Evolutionary conservation across 2,329 filamentous ascomycete genomes (phyloP).

Genomic region (Immersiporthe knoxdaviesiana): DNA sequence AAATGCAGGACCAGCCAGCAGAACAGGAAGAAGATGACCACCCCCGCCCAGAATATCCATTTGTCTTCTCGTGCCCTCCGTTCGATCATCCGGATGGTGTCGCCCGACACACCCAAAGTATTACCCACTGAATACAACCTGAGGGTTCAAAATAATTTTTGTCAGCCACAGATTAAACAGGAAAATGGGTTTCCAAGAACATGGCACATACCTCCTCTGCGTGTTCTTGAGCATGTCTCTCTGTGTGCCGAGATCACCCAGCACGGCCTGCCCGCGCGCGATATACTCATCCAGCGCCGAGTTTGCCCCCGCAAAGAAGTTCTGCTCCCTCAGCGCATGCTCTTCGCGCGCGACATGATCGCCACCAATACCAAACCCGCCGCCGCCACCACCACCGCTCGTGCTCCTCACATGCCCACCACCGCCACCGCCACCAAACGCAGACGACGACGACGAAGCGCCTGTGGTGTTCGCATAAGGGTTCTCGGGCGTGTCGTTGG

Average conservation of each 20-base stretch:
- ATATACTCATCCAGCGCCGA: constrained; percentile 91
- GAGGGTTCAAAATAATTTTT: neutral
- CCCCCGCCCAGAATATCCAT: constrained; percentile 93
- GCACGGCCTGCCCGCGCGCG: constrained; percentile 84
- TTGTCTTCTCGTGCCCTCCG: constrained; percentile 91
- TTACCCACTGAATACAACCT: constrained; percentile 87
- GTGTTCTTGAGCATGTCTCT: constrained; percentile 94
- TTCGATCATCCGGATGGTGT: constrained; percentile 97
- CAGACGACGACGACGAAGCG: constrained; percentile 34
- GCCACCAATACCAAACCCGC: constrained; percentile 52
- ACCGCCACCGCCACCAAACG: constrained; percentile 33
- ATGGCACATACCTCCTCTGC: constrained; percentile 62
- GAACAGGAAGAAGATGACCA: constrained; percentile 84
- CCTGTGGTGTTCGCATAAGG: constrained; percentile 70
- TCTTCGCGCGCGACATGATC: constrained; percentile 73
- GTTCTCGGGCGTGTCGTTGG: constrained; percentile 82
- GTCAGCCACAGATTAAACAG: neutral
- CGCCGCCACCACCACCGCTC: constrained; percentile 42
- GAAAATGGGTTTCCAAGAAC: neutral
- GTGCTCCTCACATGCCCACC: constrained; percentile 45
- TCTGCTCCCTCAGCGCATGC: constrained; percentile 87
- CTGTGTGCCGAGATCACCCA: constrained; percentile 87
- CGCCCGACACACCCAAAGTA: constrained; percentile 88
- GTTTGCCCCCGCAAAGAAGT: constrained; percentile 82
- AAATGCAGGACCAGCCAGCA: constrained; percentile 91